Base-by-base conservation (phyloP, 371 early-diverging fungal genomes). In the Thermomucor indicae-seudaticae region DNA sequence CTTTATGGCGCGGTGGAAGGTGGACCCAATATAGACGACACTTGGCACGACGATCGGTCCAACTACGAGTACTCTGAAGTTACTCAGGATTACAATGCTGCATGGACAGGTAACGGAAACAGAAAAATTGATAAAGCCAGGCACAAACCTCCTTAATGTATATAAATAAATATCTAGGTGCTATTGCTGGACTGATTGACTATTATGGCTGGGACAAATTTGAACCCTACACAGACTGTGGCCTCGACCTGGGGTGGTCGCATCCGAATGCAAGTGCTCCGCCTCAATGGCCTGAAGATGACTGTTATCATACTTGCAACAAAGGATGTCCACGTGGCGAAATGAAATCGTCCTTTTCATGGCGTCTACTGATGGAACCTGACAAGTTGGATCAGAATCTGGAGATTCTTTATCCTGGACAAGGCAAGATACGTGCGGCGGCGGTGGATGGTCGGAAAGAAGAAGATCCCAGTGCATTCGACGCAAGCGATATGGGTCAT, bases 61-160 rank as follows among this genome's bases (percentile, higher is more conserved):
- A 71, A 75, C 35, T 75, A 75, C 37, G 75, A 75, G 53, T 75
- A 63, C 40, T 75, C 75, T 23, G 75, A 75, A 60, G 75, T 75
- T 10, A 77, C 79, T 12, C 81, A 81, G 43, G 81, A 81, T 49
- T 81, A 79, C 61, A 81, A 77, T 60, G 76, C 79, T 3, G 81
- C 72, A 23, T 78, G 74, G 65, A 70, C 78, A 3, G 75, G 55
- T 54, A 48, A 47, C n/a, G n/a, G n/a, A n/a, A n/a, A n/a, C n/a
- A n/a, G n/a, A n/a, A n/a, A n/a, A n/a, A n/a, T n/a, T n/a, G n/a
- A n/a, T n/a, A n/a, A n/a, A n/a, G n/a, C n/a, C n/a, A n/a, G n/a
- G n/a, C n/a, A n/a, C n/a, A n/a, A n/a, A n/a, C n/a, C n/a, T n/a
- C n/a, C n/a, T n/a, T n/a, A n/a, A n/a, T n/a, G n/a, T n/a, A n/a